These are phyloP conservation scores for Termitomyces sp. DNA, from an alignment of 768 basidiomycete genomes.

Conservation along the genomic window DNA sequence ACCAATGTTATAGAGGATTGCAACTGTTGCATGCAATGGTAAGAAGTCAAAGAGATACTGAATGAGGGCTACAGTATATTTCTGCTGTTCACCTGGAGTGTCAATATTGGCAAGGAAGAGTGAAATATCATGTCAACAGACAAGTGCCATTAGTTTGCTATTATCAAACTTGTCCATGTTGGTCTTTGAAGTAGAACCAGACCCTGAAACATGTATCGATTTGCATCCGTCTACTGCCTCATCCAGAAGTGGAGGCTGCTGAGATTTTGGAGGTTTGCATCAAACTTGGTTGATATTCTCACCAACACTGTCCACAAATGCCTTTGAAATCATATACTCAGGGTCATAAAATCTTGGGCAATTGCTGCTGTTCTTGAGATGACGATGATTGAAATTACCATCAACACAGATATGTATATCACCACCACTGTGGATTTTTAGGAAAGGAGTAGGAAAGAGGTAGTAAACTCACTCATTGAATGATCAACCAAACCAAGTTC, in stretches of 20 bases:
- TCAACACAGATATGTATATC: conserved; percentile 38
- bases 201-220: not conserved
- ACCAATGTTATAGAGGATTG: too few relatives aligned
- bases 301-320: conserved; percentile 31
- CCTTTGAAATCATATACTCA: conserved; percentile 30
- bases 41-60: too few relatives aligned
- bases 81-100: conserved; percentile 8
- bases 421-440: conserved; percentile 24
- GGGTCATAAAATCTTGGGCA: conserved; percentile 32
- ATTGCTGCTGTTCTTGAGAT: conserved; percentile 29
- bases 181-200: too few relatives aligned
- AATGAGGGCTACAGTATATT: conserved; percentile 23
- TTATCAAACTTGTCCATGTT: conserved; percentile 24
- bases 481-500: conserved; percentile 25
- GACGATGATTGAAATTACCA: conserved; percentile 9
- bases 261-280: conserved; percentile 16
- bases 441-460: conserved; percentile 24
- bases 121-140: conserved; percentile 36
- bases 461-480: conserved; percentile 27
- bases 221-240: not conserved
- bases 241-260: too few relatives aligned
- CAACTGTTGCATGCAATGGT: too few relatives aligned
- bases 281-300: conserved; percentile 21
- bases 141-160: conserved; percentile 34
- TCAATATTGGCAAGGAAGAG: conserved; percentile 39